Evolutionary conservation across 1,284 basidiomycete genomes (phyloP).

Genomic region (Porodaedalea pini): DNA sequence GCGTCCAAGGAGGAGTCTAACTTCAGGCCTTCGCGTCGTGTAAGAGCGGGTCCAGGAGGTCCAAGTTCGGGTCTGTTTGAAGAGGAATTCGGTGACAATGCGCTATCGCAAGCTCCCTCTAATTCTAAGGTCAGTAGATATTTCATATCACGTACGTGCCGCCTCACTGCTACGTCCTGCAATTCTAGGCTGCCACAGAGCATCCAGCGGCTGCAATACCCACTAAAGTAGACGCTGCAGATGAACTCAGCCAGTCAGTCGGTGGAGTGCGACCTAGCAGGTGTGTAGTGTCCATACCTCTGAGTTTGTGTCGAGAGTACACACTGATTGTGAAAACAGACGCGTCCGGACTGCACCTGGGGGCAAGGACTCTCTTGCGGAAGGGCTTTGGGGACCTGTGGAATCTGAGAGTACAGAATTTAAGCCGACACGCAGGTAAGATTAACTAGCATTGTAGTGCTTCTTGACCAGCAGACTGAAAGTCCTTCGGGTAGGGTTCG

Average conservation of each 20-base stretch:
- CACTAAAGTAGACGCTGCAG: neutral
- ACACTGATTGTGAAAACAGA: conserved; percentile 1
- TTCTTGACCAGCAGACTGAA: neutral
- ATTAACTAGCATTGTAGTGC: neutral
- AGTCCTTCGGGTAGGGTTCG: conserved; percentile 10
- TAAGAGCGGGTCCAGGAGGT: conserved; percentile 24
- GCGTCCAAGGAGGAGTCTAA: neutral
- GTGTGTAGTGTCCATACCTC: neutral
- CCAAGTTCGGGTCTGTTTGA: conserved; percentile 17
- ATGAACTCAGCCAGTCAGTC: neutral
- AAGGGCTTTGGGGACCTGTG: conserved; percentile 17
- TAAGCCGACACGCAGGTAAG: conserved; percentile 22
- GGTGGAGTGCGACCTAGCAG: conserved; percentile 17
- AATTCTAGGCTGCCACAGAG: neutral
- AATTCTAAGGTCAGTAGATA: neutral
- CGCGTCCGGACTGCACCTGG: conserved; percentile 22
- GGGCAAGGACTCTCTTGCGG: conserved; percentile 21
- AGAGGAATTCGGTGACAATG: conserved; percentile 21
- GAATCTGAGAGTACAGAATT: conserved; percentile 17
- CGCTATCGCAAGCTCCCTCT: conserved; percentile 16
- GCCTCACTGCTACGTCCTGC: neutral
- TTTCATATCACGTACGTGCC: neutral
- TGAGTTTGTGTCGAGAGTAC: neutral
- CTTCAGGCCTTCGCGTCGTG: conserved; percentile 26
- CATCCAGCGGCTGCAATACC: neutral